Percentiles rank a stretch among this genome's conserved stretches.
Conservation (phyloP, 371 early-diverging fungal species). For the Mucor sp. region DNA sequence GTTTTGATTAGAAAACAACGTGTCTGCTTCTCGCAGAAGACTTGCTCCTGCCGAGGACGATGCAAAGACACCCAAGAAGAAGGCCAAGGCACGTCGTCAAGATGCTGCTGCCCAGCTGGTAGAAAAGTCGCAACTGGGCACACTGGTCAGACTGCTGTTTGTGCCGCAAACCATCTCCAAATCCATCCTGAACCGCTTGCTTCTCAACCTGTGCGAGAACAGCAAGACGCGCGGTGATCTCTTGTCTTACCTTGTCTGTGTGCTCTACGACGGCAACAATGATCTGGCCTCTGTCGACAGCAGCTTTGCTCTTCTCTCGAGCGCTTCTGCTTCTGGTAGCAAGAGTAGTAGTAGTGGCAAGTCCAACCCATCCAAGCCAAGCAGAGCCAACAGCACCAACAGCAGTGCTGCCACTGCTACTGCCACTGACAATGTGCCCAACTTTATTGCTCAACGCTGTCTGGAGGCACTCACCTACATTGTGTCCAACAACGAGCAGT, state of each 20-base stretch:
- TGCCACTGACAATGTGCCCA: constrained; percentile 65
- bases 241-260: constrained; percentile 81
- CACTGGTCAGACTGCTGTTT: constrained; percentile 83
- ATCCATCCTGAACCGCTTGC: constrained; percentile 67
- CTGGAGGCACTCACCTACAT: constrained; percentile 82
- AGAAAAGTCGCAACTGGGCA: constrained; percentile 80
- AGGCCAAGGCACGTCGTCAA: constrained; percentile 39
- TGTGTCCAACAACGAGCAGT: constrained; percentile 66
- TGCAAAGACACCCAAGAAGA: constrained; percentile 39
- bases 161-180: constrained; percentile 77
- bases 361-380: constrained; percentile 2
- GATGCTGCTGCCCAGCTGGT: constrained; percentile 79
- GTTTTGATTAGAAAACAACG: not conserved
- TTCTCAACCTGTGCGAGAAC: constrained; percentile 92
- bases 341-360: constrained; percentile 43
- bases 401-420: not conserved
- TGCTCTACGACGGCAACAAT: constrained; percentile 82
- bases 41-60: constrained; percentile 17
- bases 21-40: constrained; percentile 10
- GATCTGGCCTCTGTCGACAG: constrained; percentile 79
- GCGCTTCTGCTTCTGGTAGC: constrained; percentile 38
- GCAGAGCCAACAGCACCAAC: constrained; percentile 3
- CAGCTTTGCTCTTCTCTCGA: constrained; percentile 76
- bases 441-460: constrained; percentile 84
- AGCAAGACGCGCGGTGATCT: constrained; percentile 84